These are phyloP conservation scores for Dothidotthia symphoricarpi DNA, from an alignment of 2,329 filamentous ascomycete species.

Conservation along the genomic window DNA sequence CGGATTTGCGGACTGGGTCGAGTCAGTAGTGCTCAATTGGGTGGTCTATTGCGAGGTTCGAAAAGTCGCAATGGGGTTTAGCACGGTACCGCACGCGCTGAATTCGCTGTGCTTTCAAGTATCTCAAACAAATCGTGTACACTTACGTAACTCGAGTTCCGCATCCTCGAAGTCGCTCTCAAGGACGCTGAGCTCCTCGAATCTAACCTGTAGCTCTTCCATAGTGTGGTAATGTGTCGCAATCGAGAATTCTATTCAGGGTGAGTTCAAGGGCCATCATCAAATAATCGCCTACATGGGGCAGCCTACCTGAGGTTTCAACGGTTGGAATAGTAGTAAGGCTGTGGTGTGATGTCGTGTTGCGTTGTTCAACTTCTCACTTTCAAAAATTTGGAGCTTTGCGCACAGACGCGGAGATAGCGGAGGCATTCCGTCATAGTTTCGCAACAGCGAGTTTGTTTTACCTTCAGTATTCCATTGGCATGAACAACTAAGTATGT, in stretches of 20 bases:
- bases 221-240: conserved; percentile 10
- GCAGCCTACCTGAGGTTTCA: conserved; percentile 7
- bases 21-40: conserved; percentile 7
- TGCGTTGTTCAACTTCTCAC: conserved; percentile 7
- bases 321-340: neutral
- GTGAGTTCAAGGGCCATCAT: conserved; percentile 1
- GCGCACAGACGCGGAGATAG: conserved; percentile 10
- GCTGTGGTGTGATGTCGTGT: conserved; percentile 2
- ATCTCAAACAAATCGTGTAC: neutral
- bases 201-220: conserved; percentile 43
- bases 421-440: conserved; percentile 11
- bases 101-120: neutral
- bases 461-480: no score
- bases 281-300: neutral
- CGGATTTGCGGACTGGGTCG: conserved; percentile 67
- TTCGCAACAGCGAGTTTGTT: no score
- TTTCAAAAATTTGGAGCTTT: conserved; percentile 7
- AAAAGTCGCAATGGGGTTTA: neutral
- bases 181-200: conserved; percentile 75
- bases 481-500: no score
- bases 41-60: neutral
- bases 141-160: conserved; percentile 75
- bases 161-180: conserved; percentile 82
- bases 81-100: neutral
- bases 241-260: conserved; percentile 13